Base-by-base conservation (phyloP, 2,329 filamentous ascomycete species). In the Paramyrothecium roridum region DNA sequence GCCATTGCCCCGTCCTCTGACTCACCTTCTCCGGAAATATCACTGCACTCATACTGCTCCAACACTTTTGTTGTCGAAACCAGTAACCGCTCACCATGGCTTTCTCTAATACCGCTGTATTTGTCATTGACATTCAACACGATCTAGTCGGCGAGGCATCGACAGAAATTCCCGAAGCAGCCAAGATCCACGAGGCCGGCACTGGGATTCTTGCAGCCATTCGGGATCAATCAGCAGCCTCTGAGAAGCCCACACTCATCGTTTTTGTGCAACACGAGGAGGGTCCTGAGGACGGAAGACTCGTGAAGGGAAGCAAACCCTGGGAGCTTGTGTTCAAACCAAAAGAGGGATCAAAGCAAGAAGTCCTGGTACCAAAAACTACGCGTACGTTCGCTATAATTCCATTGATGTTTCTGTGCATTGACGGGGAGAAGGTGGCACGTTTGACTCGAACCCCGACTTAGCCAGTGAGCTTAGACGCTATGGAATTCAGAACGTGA, bases 111-210 rank as follows among this genome's bases (percentile, higher is more conserved):
- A 48, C 46, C 10, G 46, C 46, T 23, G 8, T 71, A 37, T 70
- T 71, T 53, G 65, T 70, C 26, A 65, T 71, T 51, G 69, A 71
- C 59, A 68, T 71, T 56, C 68, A 71, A 50, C 64, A 67, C 46
- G 66, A 66, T 33, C 63, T 70, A 34, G 64, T 64, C 10, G 52
- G 51, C 0, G 58, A 67, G 52, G 61, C 63, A 1, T 21, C 54
- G 16, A 68, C 65, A 16, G 49, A 55, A 13, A 63, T 70, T 43
- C 64, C 67, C 2, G 53, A 66, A 52, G 61, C 66, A 2, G 63
- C 59, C 1, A 60, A 65, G 3, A 57, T 71, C 54, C 50, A 33
- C 11, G 50, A 51, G n/a, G 63, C 63, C 4, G 61, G 55, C 19
- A 47, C 53, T 8, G 52, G 55, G 22, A 67, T 70, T 43, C 57